Percentiles rank a stretch among this genome's conserved stretches.
Conservation (phyloP, 2,329 filamentous ascomycete genomes). For the Ceratocystis diversiconidia region DNA sequence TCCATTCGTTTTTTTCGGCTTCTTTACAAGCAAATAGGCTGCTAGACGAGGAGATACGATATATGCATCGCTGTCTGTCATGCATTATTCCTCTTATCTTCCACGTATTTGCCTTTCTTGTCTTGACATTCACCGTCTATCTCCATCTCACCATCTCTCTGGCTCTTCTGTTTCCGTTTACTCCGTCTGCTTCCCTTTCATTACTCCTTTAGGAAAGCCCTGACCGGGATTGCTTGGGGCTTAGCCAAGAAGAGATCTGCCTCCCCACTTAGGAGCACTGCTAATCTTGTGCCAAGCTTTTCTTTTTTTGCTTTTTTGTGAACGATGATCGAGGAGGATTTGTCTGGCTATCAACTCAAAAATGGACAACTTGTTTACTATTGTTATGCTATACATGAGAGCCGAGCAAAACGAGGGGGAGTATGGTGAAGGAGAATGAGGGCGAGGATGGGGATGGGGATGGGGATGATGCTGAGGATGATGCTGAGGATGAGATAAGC, state of each 20-base stretch:
- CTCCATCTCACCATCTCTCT: background rate
- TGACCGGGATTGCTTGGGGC: background rate
- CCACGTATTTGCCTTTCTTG: background rate
- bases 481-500: no score
- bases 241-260: slow-evolving; percentile 1
- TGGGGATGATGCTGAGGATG: no score
- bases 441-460: no score
- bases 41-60: no score
- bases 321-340: background rate
- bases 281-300: slow-evolving; percentile 3
- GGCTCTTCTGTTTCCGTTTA: background rate
- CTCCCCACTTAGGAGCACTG: background rate
- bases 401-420: no score
- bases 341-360: background rate
- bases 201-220: background rate
- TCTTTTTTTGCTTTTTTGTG: background rate
- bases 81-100: no score
- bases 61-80: no score
- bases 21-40: no score
- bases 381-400: background rate
- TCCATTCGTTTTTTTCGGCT: no score
- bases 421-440: no score
- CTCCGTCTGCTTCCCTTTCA: background rate
- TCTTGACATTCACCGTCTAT: background rate
- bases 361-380: background rate